These are phyloP conservation scores for Odontarrhena argentea DNA, from an alignment of 345 rosid species.

Conservation along the genomic window DNA sequence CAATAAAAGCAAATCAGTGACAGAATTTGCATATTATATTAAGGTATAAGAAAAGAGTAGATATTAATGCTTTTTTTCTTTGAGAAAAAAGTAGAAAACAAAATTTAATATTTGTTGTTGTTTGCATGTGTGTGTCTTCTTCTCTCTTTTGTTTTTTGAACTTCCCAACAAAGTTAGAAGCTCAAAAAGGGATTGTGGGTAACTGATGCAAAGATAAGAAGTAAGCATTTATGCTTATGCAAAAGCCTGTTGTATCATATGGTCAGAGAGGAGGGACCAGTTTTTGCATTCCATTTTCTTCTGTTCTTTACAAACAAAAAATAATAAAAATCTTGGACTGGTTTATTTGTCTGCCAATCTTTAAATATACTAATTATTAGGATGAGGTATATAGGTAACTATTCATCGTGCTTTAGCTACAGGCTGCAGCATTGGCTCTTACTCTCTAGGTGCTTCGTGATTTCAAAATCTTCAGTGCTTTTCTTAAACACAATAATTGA, in stretches of 20 bases:
- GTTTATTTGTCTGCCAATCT: neutral
- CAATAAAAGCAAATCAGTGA: neutral
- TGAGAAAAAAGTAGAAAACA: neutral
- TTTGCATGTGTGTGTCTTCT: conserved; percentile 42
- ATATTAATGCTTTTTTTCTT: neutral
- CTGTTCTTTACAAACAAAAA: conserved; percentile 4
- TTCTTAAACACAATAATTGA: conserved; percentile 25
- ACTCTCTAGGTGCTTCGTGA: conserved; percentile 38
- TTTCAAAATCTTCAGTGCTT: conserved; percentile 36
- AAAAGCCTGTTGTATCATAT: conserved; percentile 36
- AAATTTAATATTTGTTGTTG: conserved; percentile 24
- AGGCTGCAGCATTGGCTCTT: conserved; percentile 37
- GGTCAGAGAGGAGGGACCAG: conserved; percentile 41
- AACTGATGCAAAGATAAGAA: conserved; percentile 28
- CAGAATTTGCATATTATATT: conserved; percentile 2
- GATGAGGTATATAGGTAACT: conserved; percentile 22
- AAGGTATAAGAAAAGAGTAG: no score
- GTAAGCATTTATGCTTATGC: conserved; percentile 43
- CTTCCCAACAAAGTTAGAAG: conserved; percentile 40
- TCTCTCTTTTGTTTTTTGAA: conserved; percentile 32
- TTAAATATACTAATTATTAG: neutral
- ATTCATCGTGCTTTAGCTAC: conserved; percentile 27
- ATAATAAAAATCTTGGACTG: conserved; percentile 5
- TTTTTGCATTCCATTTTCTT: conserved; percentile 11
- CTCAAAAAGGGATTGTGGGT: conserved; percentile 36